These are phyloP conservation scores for Lodderomyces jiufengensis DNA, from an alignment of 1,139 yeast species.

Conservation along the genomic window DNA sequence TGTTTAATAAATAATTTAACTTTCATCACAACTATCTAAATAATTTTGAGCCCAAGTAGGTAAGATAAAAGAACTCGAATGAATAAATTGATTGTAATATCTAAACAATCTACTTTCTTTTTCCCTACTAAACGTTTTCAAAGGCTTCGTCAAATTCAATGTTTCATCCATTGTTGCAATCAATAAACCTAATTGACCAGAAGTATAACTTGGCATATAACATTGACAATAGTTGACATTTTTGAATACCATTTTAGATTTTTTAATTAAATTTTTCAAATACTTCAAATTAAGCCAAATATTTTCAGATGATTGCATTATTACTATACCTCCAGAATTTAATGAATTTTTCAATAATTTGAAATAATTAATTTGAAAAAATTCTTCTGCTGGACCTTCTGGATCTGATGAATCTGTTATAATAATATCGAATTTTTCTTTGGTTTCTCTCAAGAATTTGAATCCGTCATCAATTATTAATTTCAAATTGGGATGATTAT, in stretches of 20 bases:
- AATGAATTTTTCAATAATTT: slow-evolving; percentile 66
- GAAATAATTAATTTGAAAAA: slow-evolving; percentile 83
- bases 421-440: slow-evolving; percentile 68
- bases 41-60: slow-evolving; percentile 76
- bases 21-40: slow-evolving; percentile 7
- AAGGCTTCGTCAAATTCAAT: slow-evolving; percentile 53
- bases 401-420: slow-evolving; percentile 97
- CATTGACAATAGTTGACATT: slow-evolving; percentile 79
- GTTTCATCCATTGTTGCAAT: slow-evolving; percentile 65
- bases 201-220: slow-evolving; percentile 93
- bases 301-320: slow-evolving; percentile 90
- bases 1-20: too few species aligned
- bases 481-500: slow-evolving; percentile 66
- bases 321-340: slow-evolving; percentile 78
- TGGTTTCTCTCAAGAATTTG: slow-evolving; percentile 54
- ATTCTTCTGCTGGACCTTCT: slow-evolving; percentile 96
- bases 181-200: slow-evolving; percentile 90
- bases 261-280: slow-evolving; percentile 54
- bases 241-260: slow-evolving; percentile 70
- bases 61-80: slow-evolving; percentile 73
- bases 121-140: slow-evolving; percentile 39
- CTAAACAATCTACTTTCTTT: slow-evolving; percentile 53
- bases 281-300: slow-evolving; percentile 83
- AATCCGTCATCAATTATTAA: slow-evolving; percentile 88
- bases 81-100: slow-evolving; percentile 74